These are phyloP conservation scores for Dillenia turbinata DNA, from an alignment of 164 flowering plant genomes.

Conservation along the genomic window DNA sequence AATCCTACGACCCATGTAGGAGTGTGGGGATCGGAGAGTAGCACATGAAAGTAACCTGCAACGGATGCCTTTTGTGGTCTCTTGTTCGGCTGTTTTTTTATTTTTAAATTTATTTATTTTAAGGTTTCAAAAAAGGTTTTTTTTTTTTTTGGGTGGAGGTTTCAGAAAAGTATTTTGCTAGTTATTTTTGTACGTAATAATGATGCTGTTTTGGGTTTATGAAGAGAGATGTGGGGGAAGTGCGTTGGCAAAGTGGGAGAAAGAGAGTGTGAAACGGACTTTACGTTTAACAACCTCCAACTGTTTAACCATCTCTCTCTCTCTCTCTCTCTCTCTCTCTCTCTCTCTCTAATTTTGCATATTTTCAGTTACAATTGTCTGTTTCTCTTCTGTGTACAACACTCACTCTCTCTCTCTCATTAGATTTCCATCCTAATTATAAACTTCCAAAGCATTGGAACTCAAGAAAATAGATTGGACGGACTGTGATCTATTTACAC, in stretches of 20 bases:
- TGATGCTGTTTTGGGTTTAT: too few species aligned
- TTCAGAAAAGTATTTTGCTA: not conserved
- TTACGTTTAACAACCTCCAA: constrained; percentile 13
- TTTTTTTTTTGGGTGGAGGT: too few species aligned
- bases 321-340: too few species aligned
- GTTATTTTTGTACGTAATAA: not conserved
- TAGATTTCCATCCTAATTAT: constrained; percentile 1
- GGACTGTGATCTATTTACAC: constrained; percentile 21
- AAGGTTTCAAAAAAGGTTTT: not conserved
- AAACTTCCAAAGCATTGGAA: constrained; percentile 23
- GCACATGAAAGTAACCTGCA: too few species aligned
- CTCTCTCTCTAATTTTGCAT: constrained; percentile 14
- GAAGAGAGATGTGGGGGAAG: too few species aligned
- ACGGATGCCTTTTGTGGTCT: constrained; percentile 13
- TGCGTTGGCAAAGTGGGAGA: constrained; percentile 51
- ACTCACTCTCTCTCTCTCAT: constrained; percentile 8
- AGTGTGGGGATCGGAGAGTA: too few species aligned
- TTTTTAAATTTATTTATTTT: not conserved
- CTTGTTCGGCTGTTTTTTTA: not conserved
- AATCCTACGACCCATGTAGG: too few species aligned
- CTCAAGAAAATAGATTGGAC: constrained; percentile 28
- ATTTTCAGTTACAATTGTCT: constrained; percentile 23
- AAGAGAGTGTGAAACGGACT: constrained; percentile 47
- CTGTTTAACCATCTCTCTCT: constrained; percentile 1
- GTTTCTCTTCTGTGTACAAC: not conserved